Evolutionary conservation across 2,329 filamentous ascomycete species (phyloP).

Genomic region (Sclerotinia subarctica): DNA sequence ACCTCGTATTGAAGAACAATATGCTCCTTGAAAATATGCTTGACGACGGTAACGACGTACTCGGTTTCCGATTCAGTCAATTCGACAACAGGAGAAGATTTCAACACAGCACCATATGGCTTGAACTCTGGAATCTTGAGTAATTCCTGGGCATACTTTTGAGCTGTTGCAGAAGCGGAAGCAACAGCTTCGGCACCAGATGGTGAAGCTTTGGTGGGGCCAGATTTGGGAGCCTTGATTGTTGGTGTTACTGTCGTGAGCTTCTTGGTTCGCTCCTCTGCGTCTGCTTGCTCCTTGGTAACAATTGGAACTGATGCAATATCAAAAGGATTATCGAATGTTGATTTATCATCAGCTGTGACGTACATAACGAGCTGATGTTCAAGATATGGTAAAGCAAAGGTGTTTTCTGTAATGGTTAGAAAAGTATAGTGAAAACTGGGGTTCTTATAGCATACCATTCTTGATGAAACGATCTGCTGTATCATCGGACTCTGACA

Average conservation of each 20-base stretch:
- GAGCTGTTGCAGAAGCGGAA: constrained; percentile 73
- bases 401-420: constrained; percentile 73
- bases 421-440: constrained; percentile 21
- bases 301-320: constrained; percentile 88
- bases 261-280: constrained; percentile 96
- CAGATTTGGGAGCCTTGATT: constrained; percentile 85
- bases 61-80: constrained; percentile 97
- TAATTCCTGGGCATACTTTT: constrained; percentile 86
- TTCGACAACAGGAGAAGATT: constrained; percentile 81
- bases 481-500: constrained; percentile 79
- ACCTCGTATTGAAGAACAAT: constrained; percentile 95
- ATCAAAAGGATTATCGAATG: constrained; percentile 84
- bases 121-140: constrained; percentile 87
- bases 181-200: constrained; percentile 71
- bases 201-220: constrained; percentile 67
- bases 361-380: constrained; percentile 98
- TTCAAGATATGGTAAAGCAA: constrained; percentile 89
- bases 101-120: constrained; percentile 85
- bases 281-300: constrained; percentile 91
- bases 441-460: constrained; percentile 50
- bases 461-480: constrained; percentile 90
- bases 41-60: constrained; percentile 89
- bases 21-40: constrained; percentile 97
- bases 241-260: constrained; percentile 88
- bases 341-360: constrained; percentile 82